phyloP scores from a whole-genome alignment of 352 stramenopile genomes.

The Phytophthora sp. region DNA sequence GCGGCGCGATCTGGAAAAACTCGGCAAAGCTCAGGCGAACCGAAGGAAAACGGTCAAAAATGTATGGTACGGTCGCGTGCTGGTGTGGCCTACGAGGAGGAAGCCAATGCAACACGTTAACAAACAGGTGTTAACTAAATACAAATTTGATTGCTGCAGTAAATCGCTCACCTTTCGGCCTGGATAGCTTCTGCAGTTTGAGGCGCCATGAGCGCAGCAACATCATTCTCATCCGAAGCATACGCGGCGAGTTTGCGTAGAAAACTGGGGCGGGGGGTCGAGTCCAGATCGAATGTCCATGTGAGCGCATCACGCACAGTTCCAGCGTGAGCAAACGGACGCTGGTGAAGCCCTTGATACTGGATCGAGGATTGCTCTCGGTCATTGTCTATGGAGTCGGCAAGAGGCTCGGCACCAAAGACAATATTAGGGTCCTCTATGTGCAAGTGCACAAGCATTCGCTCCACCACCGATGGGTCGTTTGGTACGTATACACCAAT shows the following conservation, averaged over 20 bases:
- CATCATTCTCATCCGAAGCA: conserved; percentile 58
- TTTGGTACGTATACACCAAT: conserved; percentile 85
- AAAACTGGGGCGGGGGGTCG: conserved; percentile 65
- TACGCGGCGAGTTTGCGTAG: conserved; percentile 67
- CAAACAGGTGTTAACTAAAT: too few species aligned
- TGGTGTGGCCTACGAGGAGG: conserved; percentile 33
- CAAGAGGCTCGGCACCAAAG: conserved; percentile 44
- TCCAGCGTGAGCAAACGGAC: conserved; percentile 63
- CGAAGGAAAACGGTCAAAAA: conserved; percentile 76
- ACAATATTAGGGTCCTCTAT: conserved; percentile 57
- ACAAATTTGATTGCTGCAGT: background rate
- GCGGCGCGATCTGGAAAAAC: conserved; percentile 74
- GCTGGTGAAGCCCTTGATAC: conserved; percentile 22
- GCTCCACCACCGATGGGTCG: conserved; percentile 49
- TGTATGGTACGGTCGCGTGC: conserved; percentile 59
- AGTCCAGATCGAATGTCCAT: conserved; percentile 80
- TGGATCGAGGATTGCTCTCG: conserved; percentile 24
- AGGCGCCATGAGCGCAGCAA: conserved; percentile 50
- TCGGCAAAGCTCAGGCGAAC: conserved; percentile 62
- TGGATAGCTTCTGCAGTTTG: conserved; percentile 55
- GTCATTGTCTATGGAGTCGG: background rate
- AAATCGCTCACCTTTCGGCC: conserved; percentile 39
- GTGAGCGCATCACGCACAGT: conserved; percentile 71
- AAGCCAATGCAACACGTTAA: background rate
- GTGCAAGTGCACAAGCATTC: conserved; percentile 55